phyloP scores from a whole-genome alignment of 1,284 basidiomycete genomes.

The Athelia sp. region DNA sequence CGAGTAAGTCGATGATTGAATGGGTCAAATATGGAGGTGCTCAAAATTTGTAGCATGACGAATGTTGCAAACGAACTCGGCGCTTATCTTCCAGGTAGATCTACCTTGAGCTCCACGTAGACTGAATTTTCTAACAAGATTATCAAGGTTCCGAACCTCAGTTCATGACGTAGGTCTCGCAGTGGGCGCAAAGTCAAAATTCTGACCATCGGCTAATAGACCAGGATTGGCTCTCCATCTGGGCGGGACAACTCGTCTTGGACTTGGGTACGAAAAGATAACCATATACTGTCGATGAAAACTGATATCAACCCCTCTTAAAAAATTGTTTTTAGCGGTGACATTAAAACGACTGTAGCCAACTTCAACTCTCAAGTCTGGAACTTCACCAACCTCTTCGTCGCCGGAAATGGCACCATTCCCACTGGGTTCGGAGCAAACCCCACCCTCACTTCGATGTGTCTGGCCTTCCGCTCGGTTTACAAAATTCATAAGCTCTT shows the following conservation, averaged over 20 bases:
- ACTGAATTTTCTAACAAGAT: background rate
- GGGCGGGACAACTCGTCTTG: slow-evolving; percentile 12
- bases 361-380: slow-evolving; percentile 18
- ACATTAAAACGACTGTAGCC: slow-evolving; percentile 1
- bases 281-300: too few species aligned
- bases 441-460: slow-evolving; percentile 21
- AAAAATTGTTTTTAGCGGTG: too few species aligned
- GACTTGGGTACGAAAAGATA: slow-evolving; percentile 5
- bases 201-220: too few species aligned
- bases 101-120: background rate
- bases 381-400: slow-evolving; percentile 21
- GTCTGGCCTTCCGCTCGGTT: slow-evolving; percentile 2
- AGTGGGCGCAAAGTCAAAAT: too few species aligned
- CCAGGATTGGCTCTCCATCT: slow-evolving; percentile 21
- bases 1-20: slow-evolving; percentile 11
- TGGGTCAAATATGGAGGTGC: background rate
- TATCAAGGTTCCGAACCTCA: slow-evolving; percentile 14
- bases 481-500: too few species aligned
- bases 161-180: slow-evolving; percentile 13
- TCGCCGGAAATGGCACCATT: slow-evolving; percentile 17
- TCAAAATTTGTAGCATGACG: slow-evolving; percentile 13
- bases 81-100: slow-evolving; percentile 16
- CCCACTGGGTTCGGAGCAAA: slow-evolving; percentile 15
- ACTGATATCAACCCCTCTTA: too few species aligned
- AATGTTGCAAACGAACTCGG: slow-evolving; percentile 15